Conservation (phyloP, 106 monocot genomes). For the Acorus gramineus region DNA sequence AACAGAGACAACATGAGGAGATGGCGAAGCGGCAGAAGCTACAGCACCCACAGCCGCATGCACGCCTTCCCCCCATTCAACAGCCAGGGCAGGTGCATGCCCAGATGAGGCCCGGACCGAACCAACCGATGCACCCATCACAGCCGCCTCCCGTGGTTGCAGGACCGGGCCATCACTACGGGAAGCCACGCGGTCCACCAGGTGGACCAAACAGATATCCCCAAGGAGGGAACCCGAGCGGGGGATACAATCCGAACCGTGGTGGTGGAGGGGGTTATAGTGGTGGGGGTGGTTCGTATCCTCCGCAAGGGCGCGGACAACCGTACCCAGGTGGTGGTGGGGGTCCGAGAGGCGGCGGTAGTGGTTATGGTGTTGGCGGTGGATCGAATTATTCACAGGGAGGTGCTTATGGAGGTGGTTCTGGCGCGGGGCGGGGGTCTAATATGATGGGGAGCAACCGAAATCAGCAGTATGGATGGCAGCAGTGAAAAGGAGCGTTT, state of each 20-base stretch:
- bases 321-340: constrained; percentile 16
- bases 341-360: constrained; percentile 48
- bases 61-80: constrained; percentile 73
- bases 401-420: constrained; percentile 50
- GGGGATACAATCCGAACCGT: constrained; percentile 63
- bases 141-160: constrained; percentile 35
- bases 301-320: constrained; percentile 18
- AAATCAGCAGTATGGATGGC: constrained; percentile 61
- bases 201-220: constrained; percentile 60
- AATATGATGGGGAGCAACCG: constrained; percentile 53
- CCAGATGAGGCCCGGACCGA: constrained; percentile 58
- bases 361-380: constrained; percentile 34
- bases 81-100: constrained; percentile 63
- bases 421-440: constrained; percentile 48
- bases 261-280: no score
- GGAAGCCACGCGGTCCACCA: constrained; percentile 58
- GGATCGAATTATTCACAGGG: constrained; percentile 67
- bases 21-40: constrained; percentile 80
- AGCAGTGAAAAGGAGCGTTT: constrained; percentile 1
- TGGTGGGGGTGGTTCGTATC: constrained; percentile 17
- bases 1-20: constrained; percentile 88
- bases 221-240: constrained; percentile 63
- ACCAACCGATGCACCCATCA: constrained; percentile 8
- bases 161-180: constrained; percentile 66
- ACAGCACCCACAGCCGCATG: constrained; percentile 82